Conservation (phyloP, 805 yeast genomes). For the Pichia ethanolica region DNA sequence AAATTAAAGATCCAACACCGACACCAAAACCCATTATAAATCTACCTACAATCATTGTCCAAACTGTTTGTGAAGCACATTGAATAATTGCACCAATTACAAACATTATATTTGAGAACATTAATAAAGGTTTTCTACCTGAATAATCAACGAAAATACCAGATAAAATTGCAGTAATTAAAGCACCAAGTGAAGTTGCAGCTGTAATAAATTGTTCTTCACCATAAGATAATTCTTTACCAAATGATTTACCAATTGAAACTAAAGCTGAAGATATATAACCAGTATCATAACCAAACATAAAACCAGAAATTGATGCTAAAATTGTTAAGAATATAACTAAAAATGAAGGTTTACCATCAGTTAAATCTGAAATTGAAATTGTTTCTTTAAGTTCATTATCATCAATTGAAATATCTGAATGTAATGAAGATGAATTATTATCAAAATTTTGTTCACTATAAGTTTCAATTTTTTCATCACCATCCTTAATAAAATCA, state of each 20-base stretch:
- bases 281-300: conserved; percentile 98
- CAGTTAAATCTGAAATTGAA: conserved; percentile 29
- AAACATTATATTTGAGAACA: conserved; percentile 77
- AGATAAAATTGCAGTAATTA: conserved; percentile 69
- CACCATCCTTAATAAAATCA: no score
- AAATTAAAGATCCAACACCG: conserved; percentile 86
- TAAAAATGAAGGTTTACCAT: conserved; percentile 50
- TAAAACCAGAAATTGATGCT: conserved; percentile 87
- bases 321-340: conserved; percentile 64
- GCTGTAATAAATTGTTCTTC: conserved; percentile 87
- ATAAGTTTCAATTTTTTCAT: no score
- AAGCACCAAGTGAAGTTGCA: conserved; percentile 91
- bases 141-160: conserved; percentile 75
- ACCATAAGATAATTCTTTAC: conserved; percentile 56
- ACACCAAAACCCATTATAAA: conserved; percentile 95
- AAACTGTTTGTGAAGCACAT: conserved; percentile 68
- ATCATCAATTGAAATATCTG: conserved; percentile 2
- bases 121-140: conserved; percentile 80
- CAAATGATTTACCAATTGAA: conserved; percentile 71
- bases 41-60: conserved; percentile 91
- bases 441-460: no score
- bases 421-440: background rate
- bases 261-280: conserved; percentile 92
- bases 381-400: conserved; percentile 3
- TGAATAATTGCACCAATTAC: conserved; percentile 81